phyloP scores from a whole-genome alignment of 2,329 filamentous ascomycete genomes.

The Aurifilum marmelostoma region DNA sequence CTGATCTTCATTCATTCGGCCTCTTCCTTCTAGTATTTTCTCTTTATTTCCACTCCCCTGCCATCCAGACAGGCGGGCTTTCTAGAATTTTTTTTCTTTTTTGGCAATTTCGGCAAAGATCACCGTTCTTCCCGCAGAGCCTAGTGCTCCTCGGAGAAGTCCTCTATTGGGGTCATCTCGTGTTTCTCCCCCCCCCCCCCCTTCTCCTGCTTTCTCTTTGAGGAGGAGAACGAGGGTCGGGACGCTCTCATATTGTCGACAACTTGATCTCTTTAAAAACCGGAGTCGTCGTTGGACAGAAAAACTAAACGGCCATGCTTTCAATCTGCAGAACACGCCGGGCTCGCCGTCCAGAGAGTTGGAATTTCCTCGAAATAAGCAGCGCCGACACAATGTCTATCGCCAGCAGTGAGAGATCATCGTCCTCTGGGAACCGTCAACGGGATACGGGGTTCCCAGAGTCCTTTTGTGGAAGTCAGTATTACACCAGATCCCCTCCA shows the following conservation, averaged over 20 bases:
- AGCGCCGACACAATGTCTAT: conserved; percentile 26
- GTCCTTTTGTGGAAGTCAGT: conserved; percentile 51
- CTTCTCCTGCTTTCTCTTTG: background rate
- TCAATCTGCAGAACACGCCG: conserved; percentile 26
- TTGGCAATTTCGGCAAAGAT: conserved; percentile 16
- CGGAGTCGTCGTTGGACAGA: background rate
- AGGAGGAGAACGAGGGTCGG: background rate
- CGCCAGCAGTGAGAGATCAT: conserved; percentile 25
- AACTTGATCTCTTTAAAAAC: background rate
- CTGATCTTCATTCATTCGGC: conserved; percentile 20
- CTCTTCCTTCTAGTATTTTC: conserved; percentile 13
- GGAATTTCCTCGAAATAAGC: conserved; percentile 20
- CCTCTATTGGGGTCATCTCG: conserved; percentile 7
- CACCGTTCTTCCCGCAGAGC: conserved; percentile 15
- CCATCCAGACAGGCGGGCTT: conserved; percentile 11
- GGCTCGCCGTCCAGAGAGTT: conserved; percentile 22
- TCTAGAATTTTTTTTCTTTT: background rate
- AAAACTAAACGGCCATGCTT: conserved; percentile 27
- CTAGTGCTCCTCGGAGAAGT: conserved; percentile 21
- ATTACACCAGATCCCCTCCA: background rate
- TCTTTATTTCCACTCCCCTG: conserved; percentile 13
- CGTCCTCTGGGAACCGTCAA: conserved; percentile 30
- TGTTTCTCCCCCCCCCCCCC: too few relatives aligned
- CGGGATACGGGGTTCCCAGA: conserved; percentile 58
- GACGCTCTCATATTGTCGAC: background rate